Evolutionary conservation across 176 grass and related monocot genomes (phyloP), one percentile per base, ranked within the genome.

Genomic region (Paspalum vaginatum): DNA sequence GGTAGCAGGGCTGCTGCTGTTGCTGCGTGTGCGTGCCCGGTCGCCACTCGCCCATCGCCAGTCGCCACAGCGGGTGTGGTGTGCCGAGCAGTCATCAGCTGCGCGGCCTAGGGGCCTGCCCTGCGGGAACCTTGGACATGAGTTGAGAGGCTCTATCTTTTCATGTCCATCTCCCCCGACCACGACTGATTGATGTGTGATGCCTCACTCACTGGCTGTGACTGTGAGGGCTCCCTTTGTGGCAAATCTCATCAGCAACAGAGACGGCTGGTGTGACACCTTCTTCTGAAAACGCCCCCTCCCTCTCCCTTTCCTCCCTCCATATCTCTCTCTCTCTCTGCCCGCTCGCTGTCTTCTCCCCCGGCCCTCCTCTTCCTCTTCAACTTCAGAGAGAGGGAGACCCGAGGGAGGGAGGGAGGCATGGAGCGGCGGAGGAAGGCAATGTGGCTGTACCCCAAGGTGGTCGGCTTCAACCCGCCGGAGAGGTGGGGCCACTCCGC

Each of bases 401-500:
- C 15, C 25, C 22, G n/a, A 3, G 61, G 25, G 16, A n/a, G n/a
- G n/a, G n/a, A 2, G 48, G 10, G 22, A 47, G 77, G 53, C 67
- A 91, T 83, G 84, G 87, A 83, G 75, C 85, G 79, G 83, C 87
- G 86, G 82, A 83, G 85, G 83, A 99, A 95, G 88, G 88, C 96
- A 79, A 99, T 93, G 90, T 99, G 96, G 96, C 20, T 95, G 44
- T 95, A 99, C 82, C 96, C 96, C 12, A 99, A 95, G 85, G 79
- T 99, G 64, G 80, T 86, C 18, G 92, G 90, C 40, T 95, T 95
- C 82, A 93, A 95, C 58, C 96, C 96, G 49, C 86, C 93, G 11
- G 92, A 99, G 88, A 89, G 96, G 84, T 99, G 96, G 96, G 96
- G 96, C 51, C 96, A 99, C 79, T 93, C 92, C 20, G 92, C 96